A percentile compares a stretch with the other conserved stretches of the same genome.
These are phyloP conservation scores for Pulveroboletus ravenelii DNA, from an alignment of 768 basidiomycete species.

Conservation along the genomic window DNA sequence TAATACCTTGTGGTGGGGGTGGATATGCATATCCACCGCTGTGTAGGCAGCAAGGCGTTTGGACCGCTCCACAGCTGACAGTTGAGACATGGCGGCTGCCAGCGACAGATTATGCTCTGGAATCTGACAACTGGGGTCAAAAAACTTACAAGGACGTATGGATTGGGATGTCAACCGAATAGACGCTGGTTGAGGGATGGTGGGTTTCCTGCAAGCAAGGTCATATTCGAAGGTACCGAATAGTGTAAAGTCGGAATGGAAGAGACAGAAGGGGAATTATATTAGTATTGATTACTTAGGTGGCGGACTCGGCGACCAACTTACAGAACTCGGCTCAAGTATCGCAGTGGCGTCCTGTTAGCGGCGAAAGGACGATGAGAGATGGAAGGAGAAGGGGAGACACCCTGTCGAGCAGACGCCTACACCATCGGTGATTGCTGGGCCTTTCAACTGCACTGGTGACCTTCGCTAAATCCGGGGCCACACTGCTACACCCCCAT, in stretches of 20 bases:
- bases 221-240: neutral
- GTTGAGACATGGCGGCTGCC: constrained; percentile 28
- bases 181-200: constrained; percentile 8
- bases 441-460: neutral
- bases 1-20: constrained; percentile 73
- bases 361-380: constrained; percentile 5
- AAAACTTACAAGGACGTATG: constrained; percentile 7
- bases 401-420: neutral
- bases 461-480: neutral
- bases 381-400: neutral
- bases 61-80: constrained; percentile 59
- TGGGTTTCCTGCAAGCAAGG: constrained; percentile 7
- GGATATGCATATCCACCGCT: constrained; percentile 88
- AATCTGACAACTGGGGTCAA: neutral
- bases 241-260: too few species aligned
- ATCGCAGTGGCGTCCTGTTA: constrained; percentile 10
- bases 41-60: constrained; percentile 91
- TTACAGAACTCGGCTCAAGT: constrained; percentile 15
- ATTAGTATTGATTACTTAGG: neutral
- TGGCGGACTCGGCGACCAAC: neutral
- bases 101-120: neutral
- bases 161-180: neutral
- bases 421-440: constrained; percentile 6
- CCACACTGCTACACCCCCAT: neutral
- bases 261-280: neutral